Evolutionary conservation across 1,284 basidiomycete genomes (phyloP).

Genomic region (Pisolithus thermaeus): DNA sequence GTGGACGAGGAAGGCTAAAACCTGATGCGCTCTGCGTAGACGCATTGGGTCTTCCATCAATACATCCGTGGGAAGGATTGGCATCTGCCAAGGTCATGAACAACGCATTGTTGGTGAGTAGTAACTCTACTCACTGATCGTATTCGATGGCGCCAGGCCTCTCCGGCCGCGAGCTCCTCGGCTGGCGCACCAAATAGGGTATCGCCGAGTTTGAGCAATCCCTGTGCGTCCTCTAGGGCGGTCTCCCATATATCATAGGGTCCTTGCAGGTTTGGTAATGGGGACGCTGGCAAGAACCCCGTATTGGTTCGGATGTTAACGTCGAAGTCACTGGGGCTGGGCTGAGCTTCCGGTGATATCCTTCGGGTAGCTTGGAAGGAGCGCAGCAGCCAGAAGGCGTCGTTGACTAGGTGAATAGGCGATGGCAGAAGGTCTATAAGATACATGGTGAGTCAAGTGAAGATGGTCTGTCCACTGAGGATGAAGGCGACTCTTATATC

Average conservation of each 20-base stretch:
- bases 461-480: slow-evolving; percentile 5
- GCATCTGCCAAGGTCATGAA: slow-evolving; percentile 47
- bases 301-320: slow-evolving; percentile 73
- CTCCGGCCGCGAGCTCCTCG: slow-evolving; percentile 46
- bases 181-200: slow-evolving; percentile 46
- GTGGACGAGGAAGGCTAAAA: slow-evolving; percentile 85
- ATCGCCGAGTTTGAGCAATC: slow-evolving; percentile 57
- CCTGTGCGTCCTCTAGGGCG: slow-evolving; percentile 50
- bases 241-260: slow-evolving; percentile 72
- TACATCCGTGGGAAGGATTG: slow-evolving; percentile 51
- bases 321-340: slow-evolving; percentile 53
- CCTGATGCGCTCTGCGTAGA: slow-evolving; percentile 82
- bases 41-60: slow-evolving; percentile 51
- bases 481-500: not conserved
- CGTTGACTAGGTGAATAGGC: slow-evolving; percentile 31
- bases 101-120: slow-evolving; percentile 1
- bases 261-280: slow-evolving; percentile 53
- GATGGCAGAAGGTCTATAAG: slow-evolving; percentile 33
- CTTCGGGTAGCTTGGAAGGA: slow-evolving; percentile 23
- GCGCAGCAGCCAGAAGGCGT: slow-evolving; percentile 22
- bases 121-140: slow-evolving; percentile 46
- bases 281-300: slow-evolving; percentile 81
- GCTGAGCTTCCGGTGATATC: slow-evolving; percentile 16
- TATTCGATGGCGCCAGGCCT: slow-evolving; percentile 64
- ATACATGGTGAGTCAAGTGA: slow-evolving; percentile 18